phyloP scores from a whole-genome alignment of 495 filamentous ascomycete species.

The Penicillium daleae region DNA sequence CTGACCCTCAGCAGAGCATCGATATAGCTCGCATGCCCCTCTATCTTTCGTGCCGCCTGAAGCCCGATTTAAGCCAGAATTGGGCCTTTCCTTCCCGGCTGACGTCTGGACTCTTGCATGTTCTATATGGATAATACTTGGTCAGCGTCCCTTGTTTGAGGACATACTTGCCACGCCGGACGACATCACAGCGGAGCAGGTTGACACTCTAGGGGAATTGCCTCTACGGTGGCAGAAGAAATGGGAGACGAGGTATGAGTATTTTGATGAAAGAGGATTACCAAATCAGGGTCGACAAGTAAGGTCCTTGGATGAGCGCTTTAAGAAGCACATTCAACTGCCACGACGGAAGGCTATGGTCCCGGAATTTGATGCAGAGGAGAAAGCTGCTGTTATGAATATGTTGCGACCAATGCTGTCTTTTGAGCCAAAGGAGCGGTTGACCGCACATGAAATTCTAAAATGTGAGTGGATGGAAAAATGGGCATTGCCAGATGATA shows the following conservation, averaged over 20 bases:
- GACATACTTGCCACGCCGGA: conserved; percentile 25
- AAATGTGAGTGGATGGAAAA: no score
- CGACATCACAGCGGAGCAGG: conserved; percentile 30
- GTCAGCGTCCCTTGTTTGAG: conserved; percentile 21
- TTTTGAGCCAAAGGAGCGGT: no score
- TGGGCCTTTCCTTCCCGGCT: conserved; percentile 32
- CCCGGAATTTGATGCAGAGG: no score
- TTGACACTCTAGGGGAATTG: conserved; percentile 27
- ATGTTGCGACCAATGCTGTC: no score
- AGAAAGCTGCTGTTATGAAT: no score
- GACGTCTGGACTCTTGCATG: conserved; percentile 45
- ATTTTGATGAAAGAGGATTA: background rate
- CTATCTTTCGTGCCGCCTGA: conserved; percentile 21
- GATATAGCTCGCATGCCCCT: background rate
- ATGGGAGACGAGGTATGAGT: conserved; percentile 20
- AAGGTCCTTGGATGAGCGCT: background rate
- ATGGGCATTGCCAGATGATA: no score
- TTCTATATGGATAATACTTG: conserved; percentile 36
- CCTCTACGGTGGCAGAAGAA: conserved; percentile 29
- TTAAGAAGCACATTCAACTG: background rate
- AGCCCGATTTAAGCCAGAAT: conserved; percentile 29
- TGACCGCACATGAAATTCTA: no score
- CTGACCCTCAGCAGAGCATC: background rate
- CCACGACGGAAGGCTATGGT: background rate
- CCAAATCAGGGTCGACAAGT: background rate